Conservation (phyloP, 345 rosid species). For the Microthlaspi erraticum region DNA sequence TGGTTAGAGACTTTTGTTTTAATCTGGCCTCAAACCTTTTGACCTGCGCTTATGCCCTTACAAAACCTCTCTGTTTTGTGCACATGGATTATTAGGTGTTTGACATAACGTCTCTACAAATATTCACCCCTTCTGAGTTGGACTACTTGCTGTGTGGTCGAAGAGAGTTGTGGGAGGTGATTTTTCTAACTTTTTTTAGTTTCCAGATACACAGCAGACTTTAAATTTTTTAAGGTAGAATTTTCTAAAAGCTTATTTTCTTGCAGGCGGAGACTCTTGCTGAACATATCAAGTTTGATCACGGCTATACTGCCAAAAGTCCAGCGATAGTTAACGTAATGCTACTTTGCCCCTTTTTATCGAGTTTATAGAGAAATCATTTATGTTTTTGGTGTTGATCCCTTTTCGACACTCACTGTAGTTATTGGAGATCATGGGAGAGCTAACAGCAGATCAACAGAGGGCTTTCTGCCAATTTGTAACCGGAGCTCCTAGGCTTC, state of each 20-base stretch:
- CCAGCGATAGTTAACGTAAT: slow-evolving; percentile 84
- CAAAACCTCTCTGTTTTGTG: slow-evolving; percentile 2
- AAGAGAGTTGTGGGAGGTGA: slow-evolving; percentile 98
- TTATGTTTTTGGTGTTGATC: slow-evolving; percentile 13
- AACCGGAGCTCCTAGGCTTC: slow-evolving; percentile 99
- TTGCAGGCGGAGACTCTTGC: slow-evolving; percentile 83
- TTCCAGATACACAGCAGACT: not conserved
- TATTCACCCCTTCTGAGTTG: slow-evolving; percentile 85
- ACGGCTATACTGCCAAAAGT: slow-evolving; percentile 96
- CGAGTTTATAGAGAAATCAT: not conserved
- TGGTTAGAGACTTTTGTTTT: slow-evolving; percentile 5
- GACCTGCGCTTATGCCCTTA: not conserved
- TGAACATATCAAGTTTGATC: slow-evolving; percentile 97
- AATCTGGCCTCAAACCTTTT: too few relatives aligned
- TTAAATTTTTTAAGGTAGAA: not conserved
- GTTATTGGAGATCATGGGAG: slow-evolving; percentile 99
- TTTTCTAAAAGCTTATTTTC: slow-evolving; percentile 3
- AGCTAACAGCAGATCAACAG: slow-evolving; percentile 93
- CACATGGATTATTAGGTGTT: slow-evolving; percentile 65
- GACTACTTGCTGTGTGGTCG: slow-evolving; percentile 97
- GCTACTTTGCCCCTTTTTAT: slow-evolving; percentile 27
- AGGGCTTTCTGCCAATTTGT: slow-evolving; percentile 98
- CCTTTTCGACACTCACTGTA: slow-evolving; percentile 34
- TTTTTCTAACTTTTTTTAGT: not conserved
- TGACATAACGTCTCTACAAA: slow-evolving; percentile 88